Evolutionary conservation across 208 protist species (phyloP), one percentile per base, ranked within the genome.

Genomic region (Trypanosoma boissoni): DNA sequence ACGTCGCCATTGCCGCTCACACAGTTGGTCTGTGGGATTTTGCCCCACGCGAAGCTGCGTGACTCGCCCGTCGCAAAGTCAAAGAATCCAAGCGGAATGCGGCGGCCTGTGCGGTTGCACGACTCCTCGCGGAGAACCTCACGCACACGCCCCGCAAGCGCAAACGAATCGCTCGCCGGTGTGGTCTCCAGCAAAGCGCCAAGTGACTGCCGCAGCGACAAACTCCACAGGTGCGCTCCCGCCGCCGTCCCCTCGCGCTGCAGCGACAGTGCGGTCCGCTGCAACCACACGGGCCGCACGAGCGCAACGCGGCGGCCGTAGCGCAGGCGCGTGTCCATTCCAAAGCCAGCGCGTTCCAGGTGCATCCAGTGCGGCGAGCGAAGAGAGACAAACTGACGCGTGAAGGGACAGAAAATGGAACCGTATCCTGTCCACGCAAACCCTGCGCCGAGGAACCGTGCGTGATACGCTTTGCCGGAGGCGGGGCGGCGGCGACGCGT

Each of bases 341-440:
- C 72, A 51, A 90, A 84, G 1, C 83, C 78, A n/a, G 67, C 73
- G 2, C 39, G 21, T 7, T 26, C 20, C 7, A 90, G 71, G 14
- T 76, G 68, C 3, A 48, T 6, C 83, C 78, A 90, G 60, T 82
- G 83, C 8, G 74, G 54, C 0, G 76, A 84, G 50, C 53, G 46
- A 23, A 82, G 31, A 16, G 76, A 74, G 20, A 84, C 39, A 27
- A 76, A 84, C 51, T 83, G 71, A 20, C 51, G 52, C 12, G 79
- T 86, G 64, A 90, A 86, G 14, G 79, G 74, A 55, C 79, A 90
- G 45, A 76, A 75, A 42, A 86, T 57, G 24, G 76, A 59, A 24
- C 65, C 66, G 9, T 69, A 58, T 12, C 59, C 34, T 1, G 54
- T 36, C 32, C 41, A 64, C 50, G 58, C 18, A 44, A 50, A 8